Conservation (phyloP, 2,329 filamentous ascomycete species). For the Clonostachys rhizophaga region DNA sequence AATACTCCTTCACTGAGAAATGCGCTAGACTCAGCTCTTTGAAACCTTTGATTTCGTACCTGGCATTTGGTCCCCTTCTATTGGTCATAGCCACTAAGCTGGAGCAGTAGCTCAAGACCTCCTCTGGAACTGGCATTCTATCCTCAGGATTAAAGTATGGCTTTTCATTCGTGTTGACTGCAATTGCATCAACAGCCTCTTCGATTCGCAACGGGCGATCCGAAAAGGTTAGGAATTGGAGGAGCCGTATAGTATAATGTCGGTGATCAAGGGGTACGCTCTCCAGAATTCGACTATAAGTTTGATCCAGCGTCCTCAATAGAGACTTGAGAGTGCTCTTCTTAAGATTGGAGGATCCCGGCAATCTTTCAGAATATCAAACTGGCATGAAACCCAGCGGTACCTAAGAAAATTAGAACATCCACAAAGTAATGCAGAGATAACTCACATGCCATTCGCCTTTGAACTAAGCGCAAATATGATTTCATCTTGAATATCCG, state of each 20-base stretch:
- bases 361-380: background rate
- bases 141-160: background rate
- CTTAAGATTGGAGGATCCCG: background rate
- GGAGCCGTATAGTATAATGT: background rate
- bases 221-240: background rate
- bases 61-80: too few species aligned
- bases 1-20: too few species aligned
- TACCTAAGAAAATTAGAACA: background rate
- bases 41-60: too few species aligned
- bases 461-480: too few species aligned
- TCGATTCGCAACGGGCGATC: background rate
- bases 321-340: background rate
- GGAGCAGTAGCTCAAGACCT: background rate
- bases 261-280: too few species aligned
- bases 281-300: background rate
- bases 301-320: background rate
- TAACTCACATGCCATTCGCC: background rate
- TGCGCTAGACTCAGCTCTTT: too few species aligned
- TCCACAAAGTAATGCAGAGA: too few species aligned
- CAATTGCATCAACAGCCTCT: background rate
- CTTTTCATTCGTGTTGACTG: background rate
- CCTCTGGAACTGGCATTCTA: background rate
- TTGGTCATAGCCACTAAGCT: background rate
- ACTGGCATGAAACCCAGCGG: background rate
- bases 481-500: too few species aligned